These are phyloP conservation scores for Peniophora sp. DNA, from an alignment of 1,284 basidiomycete species.

Conservation along the genomic window DNA sequence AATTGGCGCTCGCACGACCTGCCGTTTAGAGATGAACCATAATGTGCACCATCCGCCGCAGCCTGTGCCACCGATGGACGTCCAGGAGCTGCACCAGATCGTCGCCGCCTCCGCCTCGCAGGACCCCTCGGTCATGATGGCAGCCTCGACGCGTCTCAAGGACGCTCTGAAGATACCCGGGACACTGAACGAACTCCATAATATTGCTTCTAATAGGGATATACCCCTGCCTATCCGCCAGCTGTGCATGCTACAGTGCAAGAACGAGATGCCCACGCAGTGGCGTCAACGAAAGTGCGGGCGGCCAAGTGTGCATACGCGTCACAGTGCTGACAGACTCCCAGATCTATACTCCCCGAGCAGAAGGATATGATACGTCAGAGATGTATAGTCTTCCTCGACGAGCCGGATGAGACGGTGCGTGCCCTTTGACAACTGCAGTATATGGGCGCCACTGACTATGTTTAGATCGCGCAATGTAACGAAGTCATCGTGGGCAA, in stretches of 20 bases:
- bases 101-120: conserved; percentile 64
- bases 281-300: conserved; percentile 70
- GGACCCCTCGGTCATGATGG: conserved; percentile 48
- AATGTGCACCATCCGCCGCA: background rate
- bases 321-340: background rate
- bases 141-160: conserved; percentile 57
- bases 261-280: conserved; percentile 57
- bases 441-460: conserved; percentile 1
- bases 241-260: conserved; percentile 76
- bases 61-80: background rate
- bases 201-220: conserved; percentile 54
- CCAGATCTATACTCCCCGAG: conserved; percentile 60
- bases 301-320: background rate
- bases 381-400: conserved; percentile 54
- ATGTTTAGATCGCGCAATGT: conserved; percentile 58
- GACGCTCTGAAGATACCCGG: conserved; percentile 59
- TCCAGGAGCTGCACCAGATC: conserved; percentile 55
- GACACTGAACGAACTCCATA: conserved; percentile 60
- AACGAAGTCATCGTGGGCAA: conserved; percentile 65
- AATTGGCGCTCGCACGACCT: no score
- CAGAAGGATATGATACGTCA: conserved; percentile 50
- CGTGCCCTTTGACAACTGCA: conserved; percentile 12
- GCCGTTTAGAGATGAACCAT: background rate
- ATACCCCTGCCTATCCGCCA: conserved; percentile 60
- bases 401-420: conserved; percentile 70